Conservation (phyloP, 2,329 filamentous ascomycete genomes). For the Xylaria sp. region DNA sequence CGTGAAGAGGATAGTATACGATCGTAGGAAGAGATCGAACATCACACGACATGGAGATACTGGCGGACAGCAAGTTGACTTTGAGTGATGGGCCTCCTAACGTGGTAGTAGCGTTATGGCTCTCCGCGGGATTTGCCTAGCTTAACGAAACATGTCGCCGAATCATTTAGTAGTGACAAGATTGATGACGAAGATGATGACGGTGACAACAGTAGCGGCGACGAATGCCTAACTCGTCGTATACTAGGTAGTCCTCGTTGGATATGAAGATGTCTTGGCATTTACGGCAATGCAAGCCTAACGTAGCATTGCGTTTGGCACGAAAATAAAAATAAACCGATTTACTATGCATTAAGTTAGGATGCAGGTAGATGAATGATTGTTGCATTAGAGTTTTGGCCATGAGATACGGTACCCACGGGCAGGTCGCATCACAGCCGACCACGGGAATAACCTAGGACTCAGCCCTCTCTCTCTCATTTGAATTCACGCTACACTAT, state of each 20-base stretch:
- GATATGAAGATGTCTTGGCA: neutral
- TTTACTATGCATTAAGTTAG: conserved; percentile 18
- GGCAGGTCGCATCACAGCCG: conserved; percentile 16
- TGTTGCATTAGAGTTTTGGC: conserved; percentile 14
- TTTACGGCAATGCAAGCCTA: conserved; percentile 8
- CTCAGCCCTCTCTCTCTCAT: conserved; percentile 8
- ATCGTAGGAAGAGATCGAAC: neutral
- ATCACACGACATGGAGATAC: conserved; percentile 19
- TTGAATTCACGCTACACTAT: neutral
- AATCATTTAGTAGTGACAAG: neutral
- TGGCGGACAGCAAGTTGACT: neutral
- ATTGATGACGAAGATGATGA: neutral
- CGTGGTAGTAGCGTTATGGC: conserved; percentile 18
- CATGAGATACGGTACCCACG: neutral
- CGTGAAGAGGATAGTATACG: conserved; percentile 8
- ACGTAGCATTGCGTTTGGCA: conserved; percentile 20
- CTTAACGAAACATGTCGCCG: neutral
- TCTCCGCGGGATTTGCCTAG: conserved; percentile 1
- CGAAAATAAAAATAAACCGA: conserved; percentile 20
- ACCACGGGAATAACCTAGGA: conserved; percentile 13
- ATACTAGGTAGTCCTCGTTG: neutral
- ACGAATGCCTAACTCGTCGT: neutral
- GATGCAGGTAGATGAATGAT: too few species aligned
- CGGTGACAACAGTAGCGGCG: neutral
- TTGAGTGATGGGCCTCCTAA: conserved; percentile 3